phyloP scores from a whole-genome alignment of 1,284 basidiomycete species.

The Kwoniella shivajii region DNA sequence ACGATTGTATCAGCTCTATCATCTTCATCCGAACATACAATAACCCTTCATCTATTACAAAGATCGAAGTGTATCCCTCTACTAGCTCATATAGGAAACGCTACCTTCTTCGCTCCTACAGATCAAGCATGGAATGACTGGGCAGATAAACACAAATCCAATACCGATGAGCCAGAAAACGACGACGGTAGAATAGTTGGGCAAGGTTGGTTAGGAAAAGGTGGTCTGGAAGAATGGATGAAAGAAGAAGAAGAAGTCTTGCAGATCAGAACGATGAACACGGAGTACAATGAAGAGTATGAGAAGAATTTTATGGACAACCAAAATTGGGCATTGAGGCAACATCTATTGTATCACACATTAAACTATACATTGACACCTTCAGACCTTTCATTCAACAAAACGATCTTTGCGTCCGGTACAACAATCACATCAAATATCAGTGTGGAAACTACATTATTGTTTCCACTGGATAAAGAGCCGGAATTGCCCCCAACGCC shows the following conservation, averaged over 20 bases:
- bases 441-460: constrained; percentile 62
- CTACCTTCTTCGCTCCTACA: constrained; percentile 92
- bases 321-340: constrained; percentile 68
- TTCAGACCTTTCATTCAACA: constrained; percentile 13
- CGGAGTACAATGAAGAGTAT: constrained; percentile 25
- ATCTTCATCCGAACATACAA: constrained; percentile 74
- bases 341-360: constrained; percentile 92
- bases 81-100: constrained; percentile 77
- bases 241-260: constrained; percentile 39
- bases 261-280: constrained; percentile 1
- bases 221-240: constrained; percentile 41
- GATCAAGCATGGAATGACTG: constrained; percentile 74
- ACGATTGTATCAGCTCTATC: constrained; percentile 75
- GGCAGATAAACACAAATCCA: constrained; percentile 36
- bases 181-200: constrained; percentile 6
- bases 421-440: constrained; percentile 26
- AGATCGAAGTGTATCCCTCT: constrained; percentile 86
- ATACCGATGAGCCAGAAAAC: neutral
- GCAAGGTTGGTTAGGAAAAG: constrained; percentile 36
- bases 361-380: constrained; percentile 75
- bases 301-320: constrained; percentile 64
- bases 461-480: constrained; percentile 63
- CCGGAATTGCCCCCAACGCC: constrained; percentile 64
- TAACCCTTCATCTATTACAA: constrained; percentile 78
- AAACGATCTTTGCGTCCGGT: constrained; percentile 3